A percentile compares a stretch with the other conserved stretches of the same genome.
Evolutionary conservation across 345 rosid genomes (phyloP).

Genomic region (Euphorbia lathyris): DNA sequence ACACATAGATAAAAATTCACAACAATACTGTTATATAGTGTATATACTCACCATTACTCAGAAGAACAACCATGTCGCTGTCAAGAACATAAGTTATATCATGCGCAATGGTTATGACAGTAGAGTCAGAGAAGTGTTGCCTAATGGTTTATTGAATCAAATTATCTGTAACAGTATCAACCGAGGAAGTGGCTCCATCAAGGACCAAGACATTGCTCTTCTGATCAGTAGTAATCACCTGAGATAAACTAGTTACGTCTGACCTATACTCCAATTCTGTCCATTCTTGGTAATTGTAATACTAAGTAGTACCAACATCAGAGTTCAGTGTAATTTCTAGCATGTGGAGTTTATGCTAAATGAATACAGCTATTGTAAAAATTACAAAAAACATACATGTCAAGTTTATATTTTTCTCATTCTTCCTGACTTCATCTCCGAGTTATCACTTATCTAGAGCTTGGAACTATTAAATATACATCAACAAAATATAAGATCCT

Average conservation of each 20-base stretch:
- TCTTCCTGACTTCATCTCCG: slow-evolving; percentile 82
- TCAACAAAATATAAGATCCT: slow-evolving; percentile 3
- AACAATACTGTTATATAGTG: neutral
- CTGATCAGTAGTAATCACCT: slow-evolving; percentile 77
- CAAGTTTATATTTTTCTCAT: slow-evolving; percentile 67
- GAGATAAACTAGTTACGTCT: slow-evolving; percentile 77
- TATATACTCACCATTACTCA: slow-evolving; percentile 53
- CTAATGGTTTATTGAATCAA: slow-evolving; percentile 70
- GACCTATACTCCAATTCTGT: slow-evolving; percentile 96
- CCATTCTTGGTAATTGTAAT: slow-evolving; percentile 71
- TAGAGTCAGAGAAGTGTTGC: slow-evolving; percentile 59
- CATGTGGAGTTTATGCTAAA: neutral
- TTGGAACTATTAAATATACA: slow-evolving; percentile 31
- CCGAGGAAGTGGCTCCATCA: slow-evolving; percentile 89
- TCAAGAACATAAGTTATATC: slow-evolving; percentile 80
- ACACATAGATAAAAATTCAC: neutral
- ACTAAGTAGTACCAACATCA: neutral
- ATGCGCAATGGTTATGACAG: slow-evolving; percentile 79
- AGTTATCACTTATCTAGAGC: slow-evolving; percentile 90
- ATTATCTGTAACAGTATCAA: slow-evolving; percentile 81
- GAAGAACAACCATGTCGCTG: slow-evolving; percentile 76
- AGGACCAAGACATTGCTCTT: slow-evolving; percentile 77
- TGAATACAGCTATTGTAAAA: neutral
- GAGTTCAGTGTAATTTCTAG: neutral
- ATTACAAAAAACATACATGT: slow-evolving; percentile 26